A percentile compares a stretch with the other conserved stretches of the same genome.
Conservation (phyloP, 768 basidiomycete species). For the Grammothele lineata region DNA sequence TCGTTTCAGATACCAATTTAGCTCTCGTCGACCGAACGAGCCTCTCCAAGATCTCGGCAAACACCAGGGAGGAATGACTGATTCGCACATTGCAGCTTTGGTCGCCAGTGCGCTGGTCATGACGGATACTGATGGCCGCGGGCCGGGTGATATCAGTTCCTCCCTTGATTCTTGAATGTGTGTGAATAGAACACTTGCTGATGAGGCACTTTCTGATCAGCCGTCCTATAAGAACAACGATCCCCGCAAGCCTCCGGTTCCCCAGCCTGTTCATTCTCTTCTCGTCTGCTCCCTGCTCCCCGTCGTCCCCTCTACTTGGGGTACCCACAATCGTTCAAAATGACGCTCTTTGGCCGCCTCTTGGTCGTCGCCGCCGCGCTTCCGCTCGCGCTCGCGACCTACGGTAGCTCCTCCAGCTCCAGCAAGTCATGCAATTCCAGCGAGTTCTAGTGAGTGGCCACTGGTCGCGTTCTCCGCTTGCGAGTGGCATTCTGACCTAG, state of each 20-base stretch:
- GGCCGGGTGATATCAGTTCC: slow-evolving; percentile 13
- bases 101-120: slow-evolving; percentile 2
- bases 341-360: slow-evolving; percentile 33
- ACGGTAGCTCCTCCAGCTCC: slow-evolving; percentile 11
- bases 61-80: background rate
- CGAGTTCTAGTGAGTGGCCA: slow-evolving; percentile 23
- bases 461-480: background rate
- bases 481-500: too few relatives aligned
- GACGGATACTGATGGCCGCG: slow-evolving; percentile 16
- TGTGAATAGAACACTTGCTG: slow-evolving; percentile 6
- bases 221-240: slow-evolving; percentile 11
- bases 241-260: slow-evolving; percentile 1
- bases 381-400: slow-evolving; percentile 28
- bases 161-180: slow-evolving; percentile 2
- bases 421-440: slow-evolving; percentile 27
- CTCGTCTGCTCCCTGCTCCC: slow-evolving; percentile 20
- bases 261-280: slow-evolving; percentile 15
- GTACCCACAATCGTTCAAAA: slow-evolving; percentile 26
- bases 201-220: background rate
- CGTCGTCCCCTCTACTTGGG: slow-evolving; percentile 25
- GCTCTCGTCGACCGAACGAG: too few relatives aligned
- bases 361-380: slow-evolving; percentile 32
- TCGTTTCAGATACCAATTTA: too few relatives aligned
- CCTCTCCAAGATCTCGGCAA: too few relatives aligned
- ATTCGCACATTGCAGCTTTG: slow-evolving; percentile 4